Evolutionary conservation across 257 asterid species (phyloP).

Genomic region (Nemophila menziesii): DNA sequence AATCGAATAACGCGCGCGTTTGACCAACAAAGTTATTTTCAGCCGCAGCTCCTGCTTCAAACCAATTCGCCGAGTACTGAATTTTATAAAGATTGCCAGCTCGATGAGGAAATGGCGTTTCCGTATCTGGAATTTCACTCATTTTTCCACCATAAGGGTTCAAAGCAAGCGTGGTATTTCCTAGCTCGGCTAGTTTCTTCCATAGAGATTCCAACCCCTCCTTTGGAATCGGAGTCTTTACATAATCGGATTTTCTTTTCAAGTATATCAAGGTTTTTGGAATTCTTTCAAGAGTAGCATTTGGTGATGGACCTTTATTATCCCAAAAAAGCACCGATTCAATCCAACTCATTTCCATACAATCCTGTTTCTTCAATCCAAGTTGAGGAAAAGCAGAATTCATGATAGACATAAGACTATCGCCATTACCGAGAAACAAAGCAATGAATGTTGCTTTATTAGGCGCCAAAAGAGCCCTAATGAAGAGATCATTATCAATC

Average conservation of each 20-base stretch:
- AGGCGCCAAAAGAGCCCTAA: conserved; percentile 22
- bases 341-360: conserved; percentile 24
- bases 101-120: conserved; percentile 24
- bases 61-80: conserved; percentile 17
- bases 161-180: conserved; percentile 4
- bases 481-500: conserved; percentile 25
- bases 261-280: not conserved
- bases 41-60: conserved; percentile 7
- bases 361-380: conserved; percentile 18
- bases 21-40: not conserved
- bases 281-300: conserved; percentile 6
- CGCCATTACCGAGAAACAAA: conserved; percentile 17
- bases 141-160: conserved; percentile 31
- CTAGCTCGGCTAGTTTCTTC: not conserved
- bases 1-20: not conserved
- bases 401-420: conserved; percentile 5
- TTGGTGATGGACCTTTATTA: conserved; percentile 1
- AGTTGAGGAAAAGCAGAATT: conserved; percentile 16
- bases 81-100: conserved; percentile 26
- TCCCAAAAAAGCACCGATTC: conserved; percentile 14
- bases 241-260: conserved; percentile 29
- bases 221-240: conserved; percentile 17
- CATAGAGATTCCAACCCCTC: not conserved
- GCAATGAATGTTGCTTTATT: conserved; percentile 13
- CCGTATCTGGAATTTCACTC: conserved; percentile 18